phyloP scores from a whole-genome alignment of 1,284 basidiomycete genomes.

The Cryptococcus jaspeensis region DNA sequence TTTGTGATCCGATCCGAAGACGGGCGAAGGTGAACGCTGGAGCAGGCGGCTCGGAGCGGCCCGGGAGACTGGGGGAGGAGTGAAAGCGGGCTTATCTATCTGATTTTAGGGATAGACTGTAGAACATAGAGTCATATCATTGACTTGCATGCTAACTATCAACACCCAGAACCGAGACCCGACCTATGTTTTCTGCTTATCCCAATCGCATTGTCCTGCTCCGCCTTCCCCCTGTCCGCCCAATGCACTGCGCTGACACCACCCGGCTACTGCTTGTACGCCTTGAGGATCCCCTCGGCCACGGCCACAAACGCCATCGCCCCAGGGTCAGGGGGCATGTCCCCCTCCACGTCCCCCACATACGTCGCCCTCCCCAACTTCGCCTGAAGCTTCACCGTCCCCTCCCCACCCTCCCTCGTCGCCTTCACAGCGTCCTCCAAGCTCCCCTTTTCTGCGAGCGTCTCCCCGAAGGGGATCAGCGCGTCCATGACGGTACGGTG shows the following conservation, averaged over 20 bases:
- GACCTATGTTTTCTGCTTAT: neutral
- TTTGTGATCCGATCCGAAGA: constrained; percentile 28
- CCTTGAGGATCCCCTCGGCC: constrained; percentile 32
- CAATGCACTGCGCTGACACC: no score
- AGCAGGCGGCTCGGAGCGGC: no score
- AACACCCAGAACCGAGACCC: neutral
- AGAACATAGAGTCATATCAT: neutral
- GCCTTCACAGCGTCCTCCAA: constrained; percentile 44
- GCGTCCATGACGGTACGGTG: constrained; percentile 55
- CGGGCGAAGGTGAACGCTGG: no score
- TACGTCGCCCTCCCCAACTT: constrained; percentile 54
- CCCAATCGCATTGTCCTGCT: no score
- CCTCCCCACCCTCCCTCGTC: constrained; percentile 48
- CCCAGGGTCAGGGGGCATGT: constrained; percentile 48
- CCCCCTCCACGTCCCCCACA: constrained; percentile 45
- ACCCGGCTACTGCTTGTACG: neutral
- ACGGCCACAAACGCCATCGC: constrained; percentile 49
- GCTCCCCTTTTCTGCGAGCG: constrained; percentile 39
- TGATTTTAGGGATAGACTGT: neutral
- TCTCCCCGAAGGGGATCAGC: constrained; percentile 52
- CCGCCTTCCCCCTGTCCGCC: no score
- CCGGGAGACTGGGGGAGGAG: no score
- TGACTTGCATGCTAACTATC: neutral
- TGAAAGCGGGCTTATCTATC: no score
- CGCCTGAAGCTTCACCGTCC: constrained; percentile 47